phyloP scores from a whole-genome alignment of 371 early-diverging fungal genomes.

The Circinella minor region DNA sequence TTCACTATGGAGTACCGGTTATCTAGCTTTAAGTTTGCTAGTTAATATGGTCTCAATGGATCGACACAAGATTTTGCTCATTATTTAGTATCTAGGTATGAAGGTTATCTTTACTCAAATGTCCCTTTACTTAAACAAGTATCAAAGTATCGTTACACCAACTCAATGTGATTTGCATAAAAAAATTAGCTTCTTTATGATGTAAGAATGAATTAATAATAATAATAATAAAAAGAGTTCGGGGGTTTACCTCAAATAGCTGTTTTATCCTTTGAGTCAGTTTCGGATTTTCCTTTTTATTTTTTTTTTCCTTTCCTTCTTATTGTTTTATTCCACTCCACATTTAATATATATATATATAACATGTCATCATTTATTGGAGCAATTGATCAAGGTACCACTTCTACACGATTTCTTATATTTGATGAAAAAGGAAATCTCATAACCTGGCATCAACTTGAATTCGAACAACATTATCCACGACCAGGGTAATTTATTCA shows the following conservation, averaged over 20 bases:
- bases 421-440: slow-evolving; percentile 79
- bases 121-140: slow-evolving; percentile 29
- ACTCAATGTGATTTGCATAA: slow-evolving; percentile 48
- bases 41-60: too few species aligned
- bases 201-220: too few species aligned
- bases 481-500: slow-evolving; percentile 64
- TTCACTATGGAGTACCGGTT: too few species aligned
- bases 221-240: not conserved
- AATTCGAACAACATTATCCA: slow-evolving; percentile 77
- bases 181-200: slow-evolving; percentile 21
- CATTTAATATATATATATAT: not conserved
- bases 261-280: too few species aligned
- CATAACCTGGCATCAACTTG: slow-evolving; percentile 76
- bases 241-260: not conserved
- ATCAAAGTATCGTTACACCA: slow-evolving; percentile 43
- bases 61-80: too few species aligned
- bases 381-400: slow-evolving; percentile 93
- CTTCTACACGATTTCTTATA: slow-evolving; percentile 88
- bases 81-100: too few species aligned
- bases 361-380: slow-evolving; percentile 59
- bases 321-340: not conserved
- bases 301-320: not conserved
- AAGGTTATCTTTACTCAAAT: too few species aligned
- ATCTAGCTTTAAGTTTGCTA: too few species aligned
- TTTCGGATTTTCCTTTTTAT: not conserved